Base-by-base conservation (phyloP, 805 yeast genomes). In the Barnettozyma sucrosica region DNA sequence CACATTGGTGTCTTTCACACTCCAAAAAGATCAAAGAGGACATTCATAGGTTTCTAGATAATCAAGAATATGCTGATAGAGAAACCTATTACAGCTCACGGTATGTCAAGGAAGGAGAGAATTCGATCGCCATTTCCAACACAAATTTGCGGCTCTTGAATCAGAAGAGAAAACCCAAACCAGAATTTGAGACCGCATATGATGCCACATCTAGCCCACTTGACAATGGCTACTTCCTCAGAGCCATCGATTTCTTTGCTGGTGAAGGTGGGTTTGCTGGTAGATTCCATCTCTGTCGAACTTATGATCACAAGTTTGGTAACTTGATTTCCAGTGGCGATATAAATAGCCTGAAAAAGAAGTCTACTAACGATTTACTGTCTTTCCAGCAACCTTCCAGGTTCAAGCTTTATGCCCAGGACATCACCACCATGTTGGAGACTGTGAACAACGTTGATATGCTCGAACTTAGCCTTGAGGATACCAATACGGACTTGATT, bases 181-280 rank as follows among this genome's bases (percentile, higher is more conserved):
- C 45, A 13, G 49, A 45, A 20, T 14, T 26, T 26, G 42, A 41
- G 43, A 37, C 55, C 4, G 43, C 47, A 24, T 37, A 50, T 8
- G 62, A 59, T 43, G 56, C 61, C 10, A 4, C 51, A 8, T 46
- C 49, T 1, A 51, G 53, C 28, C 62, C 63, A 16, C 24, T 51
- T 21, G 47, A 51, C 9, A 50, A 55, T 48, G 54, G 51, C 36
- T 42, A 55, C 38, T 52, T 53, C 7, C 45, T 59, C 28, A 54
- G 65, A 47, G 28, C 59, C 8, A 6, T 61, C 18, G 62, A 57
- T 38, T 59, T 61, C 36, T 61, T 50, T 32, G 59, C 59, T 5
- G 65, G 65, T 39, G 63, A 58, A 43, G 56, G 54, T 24, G 62
- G 62, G 7, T 28, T 50, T 5, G 53, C 48, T 46, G 64, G 64